Evolutionary conservation across 2,329 filamentous ascomycete species (phyloP).

Genomic region (Macrophomina tecta): DNA sequence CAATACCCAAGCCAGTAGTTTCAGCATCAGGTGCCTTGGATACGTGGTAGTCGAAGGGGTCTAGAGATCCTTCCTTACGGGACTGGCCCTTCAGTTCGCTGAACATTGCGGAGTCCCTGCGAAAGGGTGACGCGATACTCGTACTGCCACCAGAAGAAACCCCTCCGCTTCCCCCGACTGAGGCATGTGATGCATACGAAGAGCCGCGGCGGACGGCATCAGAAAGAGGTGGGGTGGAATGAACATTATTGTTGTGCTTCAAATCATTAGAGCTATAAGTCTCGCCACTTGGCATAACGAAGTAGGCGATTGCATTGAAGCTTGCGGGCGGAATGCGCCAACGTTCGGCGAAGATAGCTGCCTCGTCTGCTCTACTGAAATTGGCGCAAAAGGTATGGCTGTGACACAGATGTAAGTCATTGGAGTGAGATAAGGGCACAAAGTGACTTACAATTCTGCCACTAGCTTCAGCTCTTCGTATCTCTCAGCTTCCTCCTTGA

Average conservation of each 20-base stretch:
- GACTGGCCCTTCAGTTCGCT: not conserved
- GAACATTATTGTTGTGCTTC: not conserved
- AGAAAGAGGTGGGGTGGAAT: not conserved
- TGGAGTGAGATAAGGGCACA: not conserved
- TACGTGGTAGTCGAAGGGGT: not conserved
- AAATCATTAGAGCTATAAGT: not conserved
- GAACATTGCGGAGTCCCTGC: not conserved
- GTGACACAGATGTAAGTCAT: not conserved
- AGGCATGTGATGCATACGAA: not conserved
- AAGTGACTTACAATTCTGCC: not conserved
- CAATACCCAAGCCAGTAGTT: not conserved
- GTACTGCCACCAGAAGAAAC: not conserved
- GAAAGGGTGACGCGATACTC: not conserved
- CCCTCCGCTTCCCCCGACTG: not conserved
- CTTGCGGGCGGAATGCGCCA: not conserved
- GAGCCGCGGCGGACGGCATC: constrained; percentile 7
- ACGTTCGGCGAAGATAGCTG: constrained; percentile 1
- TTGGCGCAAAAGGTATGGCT: not conserved
- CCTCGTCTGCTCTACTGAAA: constrained; percentile 4
- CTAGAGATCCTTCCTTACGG: not conserved
- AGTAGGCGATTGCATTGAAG: not conserved
- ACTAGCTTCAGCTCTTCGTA: not conserved
- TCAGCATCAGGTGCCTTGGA: not conserved
- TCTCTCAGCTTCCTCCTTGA: not conserved
- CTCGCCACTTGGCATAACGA: constrained; percentile 7